These are phyloP conservation scores for Salix koriyanagi DNA, from an alignment of 345 rosid species.

Conservation along the genomic window DNA sequence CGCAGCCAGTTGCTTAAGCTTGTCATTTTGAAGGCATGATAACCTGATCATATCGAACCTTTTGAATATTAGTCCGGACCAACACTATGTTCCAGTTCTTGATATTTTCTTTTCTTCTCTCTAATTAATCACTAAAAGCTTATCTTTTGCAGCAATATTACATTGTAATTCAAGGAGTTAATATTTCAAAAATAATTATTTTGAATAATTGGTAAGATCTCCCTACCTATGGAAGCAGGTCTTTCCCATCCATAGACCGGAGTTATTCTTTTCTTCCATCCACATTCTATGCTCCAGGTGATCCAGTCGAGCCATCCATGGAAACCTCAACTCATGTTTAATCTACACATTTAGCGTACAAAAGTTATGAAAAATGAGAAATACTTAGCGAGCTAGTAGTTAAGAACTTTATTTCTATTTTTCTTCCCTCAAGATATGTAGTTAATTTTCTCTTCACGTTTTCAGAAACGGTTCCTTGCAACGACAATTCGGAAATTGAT, in stretches of 20 bases:
- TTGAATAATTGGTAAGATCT: no score
- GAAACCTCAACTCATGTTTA: conserved; percentile 39
- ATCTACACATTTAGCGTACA: conserved; percentile 26
- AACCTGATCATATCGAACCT: conserved; percentile 28
- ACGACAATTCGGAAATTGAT: no score
- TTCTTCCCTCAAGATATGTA: no score
- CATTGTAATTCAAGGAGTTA: no score
- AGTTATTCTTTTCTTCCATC: conserved; percentile 47
- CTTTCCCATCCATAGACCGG: conserved; percentile 44
- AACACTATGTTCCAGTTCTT: not conserved
- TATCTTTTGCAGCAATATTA: no score
- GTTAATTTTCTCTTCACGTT: no score
- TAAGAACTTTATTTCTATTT: no score
- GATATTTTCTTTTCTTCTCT: not conserved
- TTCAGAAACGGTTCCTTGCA: no score
- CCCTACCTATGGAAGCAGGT: conserved; percentile 45
- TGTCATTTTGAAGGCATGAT: conserved; percentile 21
- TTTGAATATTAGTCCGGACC: not conserved
- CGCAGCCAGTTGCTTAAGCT: conserved; percentile 40
- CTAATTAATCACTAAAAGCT: not conserved
- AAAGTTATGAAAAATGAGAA: no score
- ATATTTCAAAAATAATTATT: no score
- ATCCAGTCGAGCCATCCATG: conserved; percentile 56
- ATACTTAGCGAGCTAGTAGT: no score
- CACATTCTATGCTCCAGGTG: conserved; percentile 58